Evolutionary conservation across 208 protist species (phyloP).

Genomic region (Acanthamoeba lenticulata): DNA sequence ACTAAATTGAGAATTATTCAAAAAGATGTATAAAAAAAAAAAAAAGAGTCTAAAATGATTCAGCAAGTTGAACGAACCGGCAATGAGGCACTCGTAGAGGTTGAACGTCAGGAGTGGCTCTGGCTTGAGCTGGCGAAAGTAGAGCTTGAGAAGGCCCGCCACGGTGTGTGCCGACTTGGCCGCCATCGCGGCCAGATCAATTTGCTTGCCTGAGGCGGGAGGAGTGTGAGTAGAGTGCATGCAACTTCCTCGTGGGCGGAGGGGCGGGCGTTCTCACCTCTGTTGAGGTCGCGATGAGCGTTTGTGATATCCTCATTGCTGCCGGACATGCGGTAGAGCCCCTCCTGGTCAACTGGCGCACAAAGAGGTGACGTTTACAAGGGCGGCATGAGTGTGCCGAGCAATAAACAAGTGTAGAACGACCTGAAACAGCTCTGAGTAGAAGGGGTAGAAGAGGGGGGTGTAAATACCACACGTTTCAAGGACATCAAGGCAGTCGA

Average conservation of each 20-base stretch:
- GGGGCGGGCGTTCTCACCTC: background rate
- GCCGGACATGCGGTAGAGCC: slow-evolving; percentile 1
- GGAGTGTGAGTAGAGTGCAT: background rate
- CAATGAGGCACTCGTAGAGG: slow-evolving; percentile 18
- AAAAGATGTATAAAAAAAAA: too few relatives aligned
- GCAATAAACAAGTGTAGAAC: too few relatives aligned
- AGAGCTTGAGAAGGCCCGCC: background rate
- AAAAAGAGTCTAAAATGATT: too few relatives aligned
- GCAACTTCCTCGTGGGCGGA: background rate
- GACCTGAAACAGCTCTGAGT: background rate
- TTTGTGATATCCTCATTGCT: background rate
- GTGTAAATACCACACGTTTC: background rate
- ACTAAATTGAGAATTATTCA: too few relatives aligned
- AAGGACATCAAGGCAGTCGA: background rate
- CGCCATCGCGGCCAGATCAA: background rate
- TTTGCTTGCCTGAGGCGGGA: background rate
- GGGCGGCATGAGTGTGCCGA: too few relatives aligned
- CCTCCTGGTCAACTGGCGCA: background rate
- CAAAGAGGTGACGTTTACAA: too few relatives aligned
- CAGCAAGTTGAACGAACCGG: too few relatives aligned
- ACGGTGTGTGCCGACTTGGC: slow-evolving; percentile 11
- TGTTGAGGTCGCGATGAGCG: background rate
- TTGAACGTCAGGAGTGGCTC: slow-evolving; percentile 2
- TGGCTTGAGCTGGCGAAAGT: slow-evolving; percentile 17
- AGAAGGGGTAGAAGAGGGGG: background rate